A percentile compares a stretch with the other conserved stretches of the same genome.
phyloP scores from a whole-genome alignment of 768 basidiomycete genomes.

The Boletus sensibilis region DNA sequence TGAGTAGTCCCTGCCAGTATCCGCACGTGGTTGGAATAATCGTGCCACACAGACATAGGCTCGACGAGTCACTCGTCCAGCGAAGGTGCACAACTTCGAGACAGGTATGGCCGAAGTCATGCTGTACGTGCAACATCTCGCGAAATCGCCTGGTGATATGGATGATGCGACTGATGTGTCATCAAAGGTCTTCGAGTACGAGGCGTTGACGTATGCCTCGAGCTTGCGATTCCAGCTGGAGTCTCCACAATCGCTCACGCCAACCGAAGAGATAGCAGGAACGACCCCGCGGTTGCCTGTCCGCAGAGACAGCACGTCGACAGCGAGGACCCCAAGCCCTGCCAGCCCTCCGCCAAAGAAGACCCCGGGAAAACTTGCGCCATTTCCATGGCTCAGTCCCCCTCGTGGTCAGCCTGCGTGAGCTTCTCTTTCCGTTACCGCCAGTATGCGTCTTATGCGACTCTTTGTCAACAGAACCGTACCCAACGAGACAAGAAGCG shows the following conservation, averaged over 20 bases:
- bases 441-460: neutral
- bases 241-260: neutral
- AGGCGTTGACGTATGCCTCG: slow-evolving; percentile 22
- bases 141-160: neutral
- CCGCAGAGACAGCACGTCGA: neutral
- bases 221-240: slow-evolving; percentile 17
- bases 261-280: neutral
- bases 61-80: slow-evolving; percentile 8
- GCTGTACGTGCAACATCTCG: slow-evolving; percentile 6
- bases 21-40: neutral
- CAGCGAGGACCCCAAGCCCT: neutral
- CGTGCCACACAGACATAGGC: slow-evolving; percentile 13
- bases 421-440: slow-evolving; percentile 3
- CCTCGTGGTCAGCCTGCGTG: slow-evolving; percentile 7
- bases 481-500: neutral
- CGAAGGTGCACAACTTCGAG: slow-evolving; percentile 17
- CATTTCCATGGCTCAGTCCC: slow-evolving; percentile 7
- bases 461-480: neutral
- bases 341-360: neutral
- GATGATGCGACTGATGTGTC: neutral
- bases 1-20: neutral
- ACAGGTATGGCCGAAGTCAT: slow-evolving; percentile 6
- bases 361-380: neutral
- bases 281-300: neutral
- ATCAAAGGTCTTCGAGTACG: slow-evolving; percentile 20